Percentiles rank a stretch among this genome's conserved stretches.
phyloP scores from a whole-genome alignment of 495 filamentous ascomycete genomes.

The Tetracladium marchalianum region DNA sequence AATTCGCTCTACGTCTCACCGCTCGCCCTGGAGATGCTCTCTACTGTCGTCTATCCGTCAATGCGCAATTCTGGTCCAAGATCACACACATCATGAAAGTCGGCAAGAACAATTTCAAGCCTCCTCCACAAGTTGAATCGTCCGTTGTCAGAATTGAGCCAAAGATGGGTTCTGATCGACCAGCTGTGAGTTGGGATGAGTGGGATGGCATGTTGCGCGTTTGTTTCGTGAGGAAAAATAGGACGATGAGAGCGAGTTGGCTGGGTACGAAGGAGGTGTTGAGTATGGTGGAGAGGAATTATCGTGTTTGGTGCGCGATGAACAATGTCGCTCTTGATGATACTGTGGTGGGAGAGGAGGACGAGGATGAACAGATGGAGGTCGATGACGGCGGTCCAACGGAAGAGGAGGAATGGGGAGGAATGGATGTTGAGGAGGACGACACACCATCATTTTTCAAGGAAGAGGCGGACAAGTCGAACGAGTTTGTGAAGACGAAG shows the following conservation, averaged over 20 bases:
- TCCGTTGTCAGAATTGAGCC: conserved; percentile 70
- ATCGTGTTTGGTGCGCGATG: conserved; percentile 78
- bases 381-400: conserved; percentile 34
- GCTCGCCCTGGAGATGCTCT: conserved; percentile 72
- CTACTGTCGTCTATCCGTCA: conserved; percentile 79
- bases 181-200: conserved; percentile 83
- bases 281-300: conserved; percentile 74
- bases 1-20: conserved; percentile 68
- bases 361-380: conserved; percentile 29
- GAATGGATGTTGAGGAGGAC: conserved; percentile 44
- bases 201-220: conserved; percentile 87
- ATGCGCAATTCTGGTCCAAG: conserved; percentile 90
- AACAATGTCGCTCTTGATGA: conserved; percentile 74
- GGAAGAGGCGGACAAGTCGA: conserved; percentile 42
- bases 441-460: conserved; percentile 70
- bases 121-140: conserved; percentile 82
- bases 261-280: conserved; percentile 69
- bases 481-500: conserved; percentile 40
- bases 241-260: conserved; percentile 65
- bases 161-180: conserved; percentile 61
- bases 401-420: conserved; percentile 38
- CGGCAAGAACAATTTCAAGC: conserved; percentile 89
- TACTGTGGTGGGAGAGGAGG: conserved; percentile 34
- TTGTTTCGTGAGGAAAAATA: conserved; percentile 64
- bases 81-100: conserved; percentile 79